Evolutionary conservation across 1,284 basidiomycete genomes (phyloP).

Genomic region (Ganoderma lingzhi): DNA sequence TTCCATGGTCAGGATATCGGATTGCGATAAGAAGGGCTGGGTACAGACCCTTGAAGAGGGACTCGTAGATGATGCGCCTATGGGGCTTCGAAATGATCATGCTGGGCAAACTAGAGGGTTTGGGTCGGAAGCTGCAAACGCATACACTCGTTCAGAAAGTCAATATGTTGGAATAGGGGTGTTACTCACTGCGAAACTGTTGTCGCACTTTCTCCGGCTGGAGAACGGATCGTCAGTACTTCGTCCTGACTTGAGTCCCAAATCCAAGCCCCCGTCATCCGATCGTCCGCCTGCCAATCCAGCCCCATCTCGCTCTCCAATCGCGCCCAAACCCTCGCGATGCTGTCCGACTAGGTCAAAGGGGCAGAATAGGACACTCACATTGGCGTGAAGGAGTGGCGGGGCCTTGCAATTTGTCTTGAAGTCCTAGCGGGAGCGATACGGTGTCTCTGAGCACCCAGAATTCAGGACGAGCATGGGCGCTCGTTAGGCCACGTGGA

Average conservation of each 20-base stretch:
- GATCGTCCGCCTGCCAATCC: conserved; percentile 37
- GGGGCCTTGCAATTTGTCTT: conserved; percentile 43
- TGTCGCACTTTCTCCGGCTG: conserved; percentile 47
- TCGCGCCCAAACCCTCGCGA: conserved; percentile 18
- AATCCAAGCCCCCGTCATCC: conserved; percentile 38
- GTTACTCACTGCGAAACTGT: conserved; percentile 43
- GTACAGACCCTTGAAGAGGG: conserved; percentile 94
- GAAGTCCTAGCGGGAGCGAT: conserved; percentile 43
- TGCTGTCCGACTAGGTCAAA: conserved; percentile 20
- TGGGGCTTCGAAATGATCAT: conserved; percentile 91
- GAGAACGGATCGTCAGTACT: conserved; percentile 36
- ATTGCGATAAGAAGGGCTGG: not conserved
- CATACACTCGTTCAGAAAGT: not conserved
- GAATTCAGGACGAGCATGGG: conserved; percentile 30
- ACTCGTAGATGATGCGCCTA: conserved; percentile 91
- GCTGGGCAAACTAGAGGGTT: conserved; percentile 55
- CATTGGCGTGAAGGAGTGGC: conserved; percentile 40
- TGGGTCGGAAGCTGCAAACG: conserved; percentile 51
- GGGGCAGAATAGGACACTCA: conserved; percentile 38
- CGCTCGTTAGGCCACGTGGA: conserved; percentile 27
- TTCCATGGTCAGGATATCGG: conserved; percentile 8
- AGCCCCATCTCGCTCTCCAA: conserved; percentile 32
- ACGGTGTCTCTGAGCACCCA: conserved; percentile 27
- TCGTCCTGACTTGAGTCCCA: conserved; percentile 10
- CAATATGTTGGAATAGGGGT: not conserved